Evolutionary conservation across 2,329 filamentous ascomycete genomes (phyloP).

Genomic region (Celoporthe dispersa): DNA sequence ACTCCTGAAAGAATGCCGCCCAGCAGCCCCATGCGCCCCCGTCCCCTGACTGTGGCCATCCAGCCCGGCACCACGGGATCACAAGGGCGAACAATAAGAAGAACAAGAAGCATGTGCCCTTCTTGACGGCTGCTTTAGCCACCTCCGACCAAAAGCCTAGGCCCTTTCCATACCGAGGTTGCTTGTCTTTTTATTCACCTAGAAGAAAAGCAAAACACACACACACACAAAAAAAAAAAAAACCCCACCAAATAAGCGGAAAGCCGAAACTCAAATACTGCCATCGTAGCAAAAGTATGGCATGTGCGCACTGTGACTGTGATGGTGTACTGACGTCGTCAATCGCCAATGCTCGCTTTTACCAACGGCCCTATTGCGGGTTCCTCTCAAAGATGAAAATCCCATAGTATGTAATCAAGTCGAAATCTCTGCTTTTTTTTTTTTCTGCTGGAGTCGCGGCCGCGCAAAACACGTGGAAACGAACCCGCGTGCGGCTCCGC

Average conservation of each 20-base stretch:
- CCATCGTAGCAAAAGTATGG: background rate
- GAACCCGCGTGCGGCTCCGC: background rate
- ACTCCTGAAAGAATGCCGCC: background rate
- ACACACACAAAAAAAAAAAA: no score
- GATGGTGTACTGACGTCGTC: background rate
- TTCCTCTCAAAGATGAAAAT: background rate
- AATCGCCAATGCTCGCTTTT: conserved; percentile 12
- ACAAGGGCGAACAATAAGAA: background rate
- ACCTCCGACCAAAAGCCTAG: background rate
- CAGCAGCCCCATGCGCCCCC: no score
- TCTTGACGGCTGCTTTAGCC: background rate
- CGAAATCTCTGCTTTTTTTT: background rate
- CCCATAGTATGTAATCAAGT: background rate
- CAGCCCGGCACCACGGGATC: background rate
- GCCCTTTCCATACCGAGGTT: background rate
- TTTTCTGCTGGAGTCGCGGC: background rate
- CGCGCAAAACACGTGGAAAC: conserved; percentile 3
- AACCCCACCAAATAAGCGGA: background rate
- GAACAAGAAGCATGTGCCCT: background rate
- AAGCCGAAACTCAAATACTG: no score
- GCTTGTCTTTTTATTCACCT: background rate
- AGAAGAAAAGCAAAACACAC: no score
- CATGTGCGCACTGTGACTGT: background rate
- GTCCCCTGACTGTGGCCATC: no score
- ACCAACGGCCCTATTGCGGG: conserved; percentile 16